Evolutionary conservation across 2,329 filamentous ascomycete genomes (phyloP).

Genomic region (Cordyceps cateniannulata): DNA sequence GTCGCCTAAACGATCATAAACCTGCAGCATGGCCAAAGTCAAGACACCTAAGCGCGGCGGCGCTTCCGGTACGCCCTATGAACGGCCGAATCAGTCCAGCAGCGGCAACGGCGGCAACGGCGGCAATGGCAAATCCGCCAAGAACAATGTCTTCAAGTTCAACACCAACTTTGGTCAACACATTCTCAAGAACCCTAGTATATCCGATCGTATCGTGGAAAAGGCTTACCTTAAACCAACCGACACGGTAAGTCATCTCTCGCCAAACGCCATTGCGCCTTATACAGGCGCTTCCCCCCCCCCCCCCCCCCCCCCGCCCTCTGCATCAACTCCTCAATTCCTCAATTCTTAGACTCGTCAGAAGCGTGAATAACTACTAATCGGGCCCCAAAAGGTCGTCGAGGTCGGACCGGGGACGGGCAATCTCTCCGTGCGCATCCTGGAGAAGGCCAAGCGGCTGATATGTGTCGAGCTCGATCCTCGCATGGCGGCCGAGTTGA

Average conservation of each 20-base stretch:
- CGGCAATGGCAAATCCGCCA: constrained; percentile 23
- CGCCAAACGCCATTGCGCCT: no score
- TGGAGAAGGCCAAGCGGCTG: constrained; percentile 75
- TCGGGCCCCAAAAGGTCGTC: no score
- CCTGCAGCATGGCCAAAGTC: constrained; percentile 44
- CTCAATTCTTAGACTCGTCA: no score
- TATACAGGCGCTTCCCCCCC: no score
- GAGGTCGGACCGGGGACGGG: constrained; percentile 90
- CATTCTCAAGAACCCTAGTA: constrained; percentile 87
- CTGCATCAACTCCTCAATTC: no score
- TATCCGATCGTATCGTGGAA: constrained; percentile 61
- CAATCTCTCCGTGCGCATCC: constrained; percentile 81
- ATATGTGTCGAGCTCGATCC: constrained; percentile 92
- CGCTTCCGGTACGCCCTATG: constrained; percentile 37
- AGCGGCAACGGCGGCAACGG: constrained; percentile 14
- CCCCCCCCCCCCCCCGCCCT: no score
- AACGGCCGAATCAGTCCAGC: constrained; percentile 26
- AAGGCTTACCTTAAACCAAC: constrained; percentile 89
- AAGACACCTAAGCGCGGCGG: constrained; percentile 46
- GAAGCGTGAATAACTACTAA: no score
- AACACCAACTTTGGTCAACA: constrained; percentile 84
- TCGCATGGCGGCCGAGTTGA: constrained; percentile 91
- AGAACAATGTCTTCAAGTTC: constrained; percentile 94
- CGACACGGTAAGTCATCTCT: constrained; percentile 43
- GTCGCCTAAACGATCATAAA: neutral